phyloP scores from a whole-genome alignment of 1,284 basidiomycete genomes.

The Grifola frondosa region DNA sequence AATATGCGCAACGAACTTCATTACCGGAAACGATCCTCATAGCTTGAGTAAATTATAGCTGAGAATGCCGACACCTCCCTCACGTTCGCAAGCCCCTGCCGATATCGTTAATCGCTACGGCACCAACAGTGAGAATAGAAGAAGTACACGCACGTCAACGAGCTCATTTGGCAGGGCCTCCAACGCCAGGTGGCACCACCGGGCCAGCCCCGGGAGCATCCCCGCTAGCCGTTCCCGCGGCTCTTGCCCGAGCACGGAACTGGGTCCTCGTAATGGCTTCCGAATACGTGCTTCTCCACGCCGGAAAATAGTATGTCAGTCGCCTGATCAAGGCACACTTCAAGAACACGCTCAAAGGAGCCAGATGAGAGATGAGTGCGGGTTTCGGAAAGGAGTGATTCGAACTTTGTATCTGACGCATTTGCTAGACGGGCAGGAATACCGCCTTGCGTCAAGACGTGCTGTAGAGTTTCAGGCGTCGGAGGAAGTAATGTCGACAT shows the following conservation, averaged over 20 bases:
- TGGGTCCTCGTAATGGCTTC: slow-evolving; percentile 22
- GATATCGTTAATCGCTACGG: no score
- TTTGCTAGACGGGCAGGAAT: slow-evolving; percentile 30
- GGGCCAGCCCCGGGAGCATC: slow-evolving; percentile 73
- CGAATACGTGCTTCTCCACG: slow-evolving; percentile 58
- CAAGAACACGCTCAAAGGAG: slow-evolving; percentile 70
- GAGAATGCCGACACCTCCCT: slow-evolving; percentile 34
- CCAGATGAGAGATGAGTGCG: slow-evolving; percentile 60
- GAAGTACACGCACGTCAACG: slow-evolving; percentile 66
- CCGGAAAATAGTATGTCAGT: slow-evolving; percentile 55
- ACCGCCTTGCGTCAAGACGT: slow-evolving; percentile 69
- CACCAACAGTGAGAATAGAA: neutral
- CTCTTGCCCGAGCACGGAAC: slow-evolving; percentile 18
- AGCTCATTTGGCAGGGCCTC: slow-evolving; percentile 79
- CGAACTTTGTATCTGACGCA: slow-evolving; percentile 52
- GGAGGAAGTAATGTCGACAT: slow-evolving; percentile 72
- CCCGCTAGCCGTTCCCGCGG: slow-evolving; percentile 53
- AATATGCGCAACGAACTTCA: no score
- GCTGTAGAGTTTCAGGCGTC: slow-evolving; percentile 64
- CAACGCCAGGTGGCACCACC: slow-evolving; percentile 73
- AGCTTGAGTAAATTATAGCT: slow-evolving; percentile 39
- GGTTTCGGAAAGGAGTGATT: slow-evolving; percentile 68
- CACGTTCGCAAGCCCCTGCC: slow-evolving; percentile 32
- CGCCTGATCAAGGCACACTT: slow-evolving; percentile 66
- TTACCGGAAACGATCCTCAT: slow-evolving; percentile 36